Evolutionary conservation across 1,284 basidiomycete species (phyloP).

Genomic region (Pholiota adiposa): DNA sequence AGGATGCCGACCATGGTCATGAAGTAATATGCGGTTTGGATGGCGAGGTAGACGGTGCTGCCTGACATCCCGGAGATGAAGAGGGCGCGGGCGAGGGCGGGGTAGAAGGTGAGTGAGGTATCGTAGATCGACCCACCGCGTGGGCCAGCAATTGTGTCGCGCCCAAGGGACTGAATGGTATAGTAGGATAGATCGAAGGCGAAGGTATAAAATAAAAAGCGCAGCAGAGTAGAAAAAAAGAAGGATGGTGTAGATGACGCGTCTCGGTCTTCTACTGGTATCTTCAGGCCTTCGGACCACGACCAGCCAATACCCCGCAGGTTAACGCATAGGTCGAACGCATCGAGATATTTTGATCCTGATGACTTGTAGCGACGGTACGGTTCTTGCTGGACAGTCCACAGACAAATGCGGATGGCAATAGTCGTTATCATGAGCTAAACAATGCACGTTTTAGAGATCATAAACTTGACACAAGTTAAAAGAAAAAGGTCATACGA

Average conservation of each 20-base stretch:
- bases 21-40: constrained; percentile 48
- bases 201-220: constrained; percentile 39
- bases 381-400: constrained; percentile 38
- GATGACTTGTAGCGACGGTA: constrained; percentile 28
- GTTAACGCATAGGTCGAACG: constrained; percentile 48
- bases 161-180: constrained; percentile 42
- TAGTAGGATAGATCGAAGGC: constrained; percentile 46
- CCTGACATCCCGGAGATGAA: constrained; percentile 46
- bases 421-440: constrained; percentile 39
- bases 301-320: constrained; percentile 61
- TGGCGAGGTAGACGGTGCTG: constrained; percentile 41
- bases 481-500: constrained; percentile 17
- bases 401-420: constrained; percentile 37
- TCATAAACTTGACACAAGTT: not conserved
- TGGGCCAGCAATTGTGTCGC: constrained; percentile 37
- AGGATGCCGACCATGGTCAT: constrained; percentile 45
- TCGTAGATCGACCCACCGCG: constrained; percentile 57
- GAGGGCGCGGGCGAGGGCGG: constrained; percentile 48
- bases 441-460: not conserved
- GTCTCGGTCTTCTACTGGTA: constrained; percentile 47
- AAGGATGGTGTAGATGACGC: constrained; percentile 41
- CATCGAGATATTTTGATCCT: constrained; percentile 36
- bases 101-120: constrained; percentile 38
- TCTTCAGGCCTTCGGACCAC: constrained; percentile 46
- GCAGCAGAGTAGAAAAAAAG: constrained; percentile 34